A percentile compares a stretch with the other conserved stretches of the same genome.
Evolutionary conservation across 75 land plant genomes (phyloP).

Genomic region (Chamaecyparis obtusa): DNA sequence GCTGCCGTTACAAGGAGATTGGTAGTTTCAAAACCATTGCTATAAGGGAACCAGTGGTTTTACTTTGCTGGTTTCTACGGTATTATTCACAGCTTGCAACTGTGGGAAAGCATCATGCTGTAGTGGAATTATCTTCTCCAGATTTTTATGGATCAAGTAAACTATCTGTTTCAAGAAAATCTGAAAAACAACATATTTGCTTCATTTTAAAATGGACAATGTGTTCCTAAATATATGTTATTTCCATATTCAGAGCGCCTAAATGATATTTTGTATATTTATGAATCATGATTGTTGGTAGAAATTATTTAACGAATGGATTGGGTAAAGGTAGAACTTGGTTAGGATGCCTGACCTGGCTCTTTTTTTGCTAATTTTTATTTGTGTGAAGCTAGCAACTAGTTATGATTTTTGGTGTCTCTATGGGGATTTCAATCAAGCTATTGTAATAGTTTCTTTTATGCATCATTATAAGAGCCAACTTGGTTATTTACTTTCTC

Average conservation of each 20-base stretch:
- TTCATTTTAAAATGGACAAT: not conserved
- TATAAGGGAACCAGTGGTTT: not conserved
- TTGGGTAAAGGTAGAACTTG: not conserved
- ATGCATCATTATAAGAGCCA: slow-evolving; percentile 88
- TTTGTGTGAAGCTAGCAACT: not conserved
- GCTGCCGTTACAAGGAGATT: too few relatives aligned
- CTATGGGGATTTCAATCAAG: slow-evolving; percentile 86
- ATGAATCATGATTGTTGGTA: not conserved
- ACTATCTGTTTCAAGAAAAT: not conserved
- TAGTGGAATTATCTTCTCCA: too few relatives aligned
- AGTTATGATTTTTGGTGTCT: not conserved
- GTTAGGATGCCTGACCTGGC: not conserved
- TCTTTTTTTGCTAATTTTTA: not conserved
- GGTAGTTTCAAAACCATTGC: too few relatives aligned
- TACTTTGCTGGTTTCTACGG: not conserved
- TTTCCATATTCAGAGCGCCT: not conserved
- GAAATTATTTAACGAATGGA: not conserved
- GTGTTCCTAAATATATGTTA: not conserved
- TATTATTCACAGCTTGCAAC: not conserved
- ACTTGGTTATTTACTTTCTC: slow-evolving; percentile 48
- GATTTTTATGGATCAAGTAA: too few relatives aligned
- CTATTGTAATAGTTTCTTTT: slow-evolving; percentile 85
- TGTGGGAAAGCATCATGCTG: too few relatives aligned
- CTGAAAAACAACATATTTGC: not conserved
- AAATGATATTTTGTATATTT: not conserved